Evolutionary conservation across 163 green algal species (phyloP), one percentile per base, ranked within the genome.

Genomic region (Chlamydomonas reinhardtii): DNA sequence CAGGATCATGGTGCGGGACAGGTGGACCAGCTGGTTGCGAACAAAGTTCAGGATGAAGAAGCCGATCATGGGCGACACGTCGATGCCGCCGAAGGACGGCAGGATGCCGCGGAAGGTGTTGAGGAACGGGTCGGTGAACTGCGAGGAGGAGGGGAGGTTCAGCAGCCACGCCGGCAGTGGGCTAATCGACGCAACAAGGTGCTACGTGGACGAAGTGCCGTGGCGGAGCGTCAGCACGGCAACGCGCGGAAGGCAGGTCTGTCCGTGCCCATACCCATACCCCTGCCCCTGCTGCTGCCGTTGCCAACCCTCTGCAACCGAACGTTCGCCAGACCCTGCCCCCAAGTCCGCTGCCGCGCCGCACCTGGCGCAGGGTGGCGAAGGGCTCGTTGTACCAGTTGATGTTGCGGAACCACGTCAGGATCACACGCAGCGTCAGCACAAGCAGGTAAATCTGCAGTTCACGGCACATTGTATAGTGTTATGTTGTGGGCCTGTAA

Each of bases 81-180:
- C 97, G 85, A 99, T 98, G 77, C 94, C 96, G 20, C 96, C 97
- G 61, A 99, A 90, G 56, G 98, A 88, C 0, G 97, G 97, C 43
- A 99, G 91, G 82, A 99, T 92, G 64, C 95, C 95, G 20, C 94
- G 93, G 94, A 98, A 98, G 56, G 98, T 85, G 89, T 98, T 97
- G 25, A 99, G 92, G 90, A 98, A 98, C 2, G 96, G 96, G 91
- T 98, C 96, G 15, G 96, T 99, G 70, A 98, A 89, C 94, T 97
- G 73, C 24, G 48, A 56, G n/a, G n/a, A 56, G 9, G 2, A 56
- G 48, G 14, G 48, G 48, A 19, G 48, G 43, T 54, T 11, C 8
- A 2, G 48, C 12, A 56, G 48, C 11, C 48, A 56, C 11, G 39
- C 39, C 39, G 39, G 8, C 8, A 48, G 39, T 48, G 39, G 8